These are phyloP conservation scores for Aspergillus saccharolyticus DNA, from an alignment of 495 filamentous ascomycete genomes.

Conservation along the genomic window DNA sequence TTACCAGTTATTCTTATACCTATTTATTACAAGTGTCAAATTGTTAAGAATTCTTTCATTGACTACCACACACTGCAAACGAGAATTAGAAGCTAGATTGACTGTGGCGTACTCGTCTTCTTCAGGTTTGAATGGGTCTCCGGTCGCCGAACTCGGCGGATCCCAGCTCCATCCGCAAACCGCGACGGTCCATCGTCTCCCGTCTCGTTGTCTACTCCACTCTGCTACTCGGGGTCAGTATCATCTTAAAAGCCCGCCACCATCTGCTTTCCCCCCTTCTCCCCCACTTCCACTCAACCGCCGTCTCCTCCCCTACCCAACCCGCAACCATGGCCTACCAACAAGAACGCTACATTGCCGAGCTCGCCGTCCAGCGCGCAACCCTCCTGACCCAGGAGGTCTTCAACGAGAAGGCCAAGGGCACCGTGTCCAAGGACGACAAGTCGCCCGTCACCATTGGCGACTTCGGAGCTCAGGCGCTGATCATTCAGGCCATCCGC, in stretches of 20 bases:
- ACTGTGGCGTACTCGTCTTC: no score
- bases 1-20: no score
- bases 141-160: conserved; percentile 18
- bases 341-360: conserved; percentile 78
- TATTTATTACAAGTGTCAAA: no score
- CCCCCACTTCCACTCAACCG: conserved; percentile 25
- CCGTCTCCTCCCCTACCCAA: conserved; percentile 25
- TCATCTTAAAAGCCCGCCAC: conserved; percentile 42
- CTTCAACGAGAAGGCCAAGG: conserved; percentile 88
- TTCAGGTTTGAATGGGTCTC: conserved; percentile 17
- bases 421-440: conserved; percentile 89
- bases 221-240: conserved; percentile 46
- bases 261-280: conserved; percentile 35
- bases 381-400: conserved; percentile 84
- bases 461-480: conserved; percentile 94
- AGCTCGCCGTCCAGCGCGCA: conserved; percentile 89
- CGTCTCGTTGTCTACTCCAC: conserved; percentile 38
- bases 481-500: conserved; percentile 86
- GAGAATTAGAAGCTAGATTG: no score
- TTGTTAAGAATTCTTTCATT: no score
- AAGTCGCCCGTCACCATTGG: conserved; percentile 95
- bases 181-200: conserved; percentile 27
- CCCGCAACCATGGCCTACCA: conserved; percentile 54
- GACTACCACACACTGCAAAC: no score
- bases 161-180: conserved; percentile 26